These are phyloP conservation scores for Podaxis carcinomalis DNA, from an alignment of 768 basidiomycete genomes.

Conservation along the genomic window DNA sequence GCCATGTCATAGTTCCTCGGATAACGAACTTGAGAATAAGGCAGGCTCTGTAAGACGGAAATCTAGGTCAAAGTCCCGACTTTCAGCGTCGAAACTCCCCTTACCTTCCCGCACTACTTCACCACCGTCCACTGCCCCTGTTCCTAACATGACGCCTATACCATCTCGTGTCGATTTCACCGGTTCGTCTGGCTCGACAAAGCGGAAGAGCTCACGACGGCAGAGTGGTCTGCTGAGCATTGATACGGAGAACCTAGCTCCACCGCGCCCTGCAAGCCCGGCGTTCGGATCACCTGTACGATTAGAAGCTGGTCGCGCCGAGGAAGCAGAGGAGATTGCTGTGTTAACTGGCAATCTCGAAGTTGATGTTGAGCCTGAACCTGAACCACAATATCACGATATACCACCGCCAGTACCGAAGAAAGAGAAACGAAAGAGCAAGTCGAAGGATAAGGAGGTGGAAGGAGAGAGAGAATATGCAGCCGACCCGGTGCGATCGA, in stretches of 20 bases:
- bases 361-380: slow-evolving; percentile 31
- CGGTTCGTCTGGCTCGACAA: slow-evolving; percentile 19
- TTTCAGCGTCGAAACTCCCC: slow-evolving; percentile 45
- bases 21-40: slow-evolving; percentile 35
- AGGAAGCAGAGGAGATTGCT: slow-evolving; percentile 51
- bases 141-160: slow-evolving; percentile 14
- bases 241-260: slow-evolving; percentile 32
- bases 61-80: slow-evolving; percentile 41
- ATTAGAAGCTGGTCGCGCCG: slow-evolving; percentile 50
- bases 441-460: slow-evolving; percentile 33
- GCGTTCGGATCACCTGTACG: slow-evolving; percentile 64
- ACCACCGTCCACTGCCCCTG: slow-evolving; percentile 27
- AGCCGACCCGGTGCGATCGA: slow-evolving; percentile 13
- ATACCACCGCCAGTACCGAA: slow-evolving; percentile 18
- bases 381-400: slow-evolving; percentile 15
- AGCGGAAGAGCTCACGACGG: slow-evolving; percentile 37
- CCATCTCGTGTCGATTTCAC: slow-evolving; percentile 18
- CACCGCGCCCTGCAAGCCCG: slow-evolving; percentile 60
- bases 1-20: slow-evolving; percentile 37
- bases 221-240: slow-evolving; percentile 56
- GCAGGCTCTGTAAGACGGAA: slow-evolving; percentile 38
- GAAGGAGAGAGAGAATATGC: slow-evolving; percentile 22
- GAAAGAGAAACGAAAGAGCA: slow-evolving; percentile 48
- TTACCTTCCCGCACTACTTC: slow-evolving; percentile 40
- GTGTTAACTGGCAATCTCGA: slow-evolving; percentile 28